Evolutionary conservation across 192 early-diverging fungal genomes (phyloP).

Genomic region (Diversispora epigaea): DNA sequence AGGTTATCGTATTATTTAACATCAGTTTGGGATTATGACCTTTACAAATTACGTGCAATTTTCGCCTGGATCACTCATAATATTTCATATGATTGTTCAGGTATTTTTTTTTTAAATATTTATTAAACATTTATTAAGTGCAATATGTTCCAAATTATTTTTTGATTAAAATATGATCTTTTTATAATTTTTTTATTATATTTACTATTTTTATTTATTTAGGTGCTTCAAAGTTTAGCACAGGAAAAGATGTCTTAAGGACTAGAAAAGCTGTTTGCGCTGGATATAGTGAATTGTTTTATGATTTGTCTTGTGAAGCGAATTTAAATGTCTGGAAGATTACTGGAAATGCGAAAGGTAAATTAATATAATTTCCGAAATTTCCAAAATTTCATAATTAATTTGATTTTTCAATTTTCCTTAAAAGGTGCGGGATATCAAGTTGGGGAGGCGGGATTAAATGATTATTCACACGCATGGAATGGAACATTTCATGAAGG

Average conservation of each 20-base stretch:
- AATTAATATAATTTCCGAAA: background rate
- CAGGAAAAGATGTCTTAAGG: slow-evolving; percentile 43
- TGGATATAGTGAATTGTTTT: slow-evolving; percentile 56
- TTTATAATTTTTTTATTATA: background rate
- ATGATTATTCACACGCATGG: slow-evolving; percentile 51
- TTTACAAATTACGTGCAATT: slow-evolving; percentile 52
- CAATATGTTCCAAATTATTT: no score
- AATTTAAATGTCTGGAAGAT: slow-evolving; percentile 45
- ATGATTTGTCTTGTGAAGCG: slow-evolving; percentile 52
- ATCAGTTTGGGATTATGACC: slow-evolving; percentile 36
- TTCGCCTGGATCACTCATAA: slow-evolving; percentile 60
- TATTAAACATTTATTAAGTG: background rate
- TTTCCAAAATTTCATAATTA: background rate
- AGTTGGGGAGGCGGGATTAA: background rate
- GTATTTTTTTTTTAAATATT: background rate
- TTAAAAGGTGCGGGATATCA: slow-evolving; percentile 23
- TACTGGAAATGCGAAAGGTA: slow-evolving; percentile 53
- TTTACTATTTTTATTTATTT: slow-evolving; percentile 32
- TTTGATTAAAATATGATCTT: background rate
- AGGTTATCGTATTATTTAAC: slow-evolving; percentile 49
- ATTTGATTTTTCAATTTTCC: background rate
- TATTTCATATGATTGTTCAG: slow-evolving; percentile 50
- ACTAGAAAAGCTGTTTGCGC: slow-evolving; percentile 53
- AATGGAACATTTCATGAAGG: slow-evolving; percentile 53
- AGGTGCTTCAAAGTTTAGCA: slow-evolving; percentile 33